Base-by-base conservation (phyloP, 2,329 filamentous ascomycete species). In the Aspergillus sojae region DNA sequence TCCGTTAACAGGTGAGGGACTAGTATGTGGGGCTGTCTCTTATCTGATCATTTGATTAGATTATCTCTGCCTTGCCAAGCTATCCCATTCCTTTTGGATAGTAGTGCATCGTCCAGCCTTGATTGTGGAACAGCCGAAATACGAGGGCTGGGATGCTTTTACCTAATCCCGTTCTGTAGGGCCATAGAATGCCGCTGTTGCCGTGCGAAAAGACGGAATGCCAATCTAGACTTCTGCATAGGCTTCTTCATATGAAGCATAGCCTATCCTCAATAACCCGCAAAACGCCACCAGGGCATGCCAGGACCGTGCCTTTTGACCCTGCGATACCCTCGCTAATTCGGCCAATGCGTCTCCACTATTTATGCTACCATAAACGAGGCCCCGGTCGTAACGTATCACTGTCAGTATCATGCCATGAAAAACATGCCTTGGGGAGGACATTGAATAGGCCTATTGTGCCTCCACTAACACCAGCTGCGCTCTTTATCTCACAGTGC, bases 31-130 rank as follows among this genome's bases (percentile, higher is more conserved):
- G 46, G 46, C 46, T 28, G 46, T 50, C 11, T 50, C 46, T 50
- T 50, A 50, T 50, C 46, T 50, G 46, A 50, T 50, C 46, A 50
- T 50, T 50, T 50, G 46, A 50, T 50, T 50, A 50, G 46, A 50
- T 50, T 50, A 30, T 28, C 46, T 50, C 4, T 28, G 23, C 26
- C 26, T 46, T 46, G 43, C 43, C 43, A 46, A 46, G 43, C 43
- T 26, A 50, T 28, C 21, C 45, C 45, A 48, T 48, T 48, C 45
- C 45, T 7, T 48, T 48, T 48, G 21, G 12, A 26, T 26, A 10
- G 21, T 26, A 26, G 45, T 48, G 23, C 45, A 48, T 48, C 23
- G 16, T 41, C 39, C 39, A 23, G n/a, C 23, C 46, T 50, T 50
- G 26, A 16, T 50, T 19, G 23, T 50, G 14, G 46, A 28, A 50